These are phyloP conservation scores for Toxicodendron radicans DNA, from an alignment of 345 rosid genomes.

Conservation along the genomic window DNA sequence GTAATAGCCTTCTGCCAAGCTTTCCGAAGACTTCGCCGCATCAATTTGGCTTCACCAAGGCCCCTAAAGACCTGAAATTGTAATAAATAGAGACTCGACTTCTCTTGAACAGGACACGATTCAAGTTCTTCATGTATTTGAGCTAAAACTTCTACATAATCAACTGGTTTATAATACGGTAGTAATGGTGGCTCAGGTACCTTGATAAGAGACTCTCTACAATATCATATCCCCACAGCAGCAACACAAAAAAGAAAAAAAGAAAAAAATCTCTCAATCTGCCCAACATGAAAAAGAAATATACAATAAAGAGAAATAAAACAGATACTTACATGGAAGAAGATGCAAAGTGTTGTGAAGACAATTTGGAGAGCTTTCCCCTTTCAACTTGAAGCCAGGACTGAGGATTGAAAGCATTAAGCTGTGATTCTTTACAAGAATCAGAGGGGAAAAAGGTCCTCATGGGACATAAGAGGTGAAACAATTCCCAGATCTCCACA, in stretches of 20 bases:
- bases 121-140: constrained; percentile 97
- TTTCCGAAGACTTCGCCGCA: constrained; percentile 81
- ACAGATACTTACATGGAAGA: constrained; percentile 64
- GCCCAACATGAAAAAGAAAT: not conserved
- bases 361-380: constrained; percentile 69
- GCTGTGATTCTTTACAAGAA: constrained; percentile 81
- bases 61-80: constrained; percentile 93
- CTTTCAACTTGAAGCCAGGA: constrained; percentile 99
- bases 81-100: constrained; percentile 66
- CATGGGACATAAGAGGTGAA: constrained; percentile 89
- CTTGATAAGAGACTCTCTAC: constrained; percentile 95
- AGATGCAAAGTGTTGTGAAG: constrained; percentile 43
- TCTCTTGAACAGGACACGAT: constrained; percentile 62
- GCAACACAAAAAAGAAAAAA: not conserved
- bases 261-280: constrained; percentile 16
- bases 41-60: constrained; percentile 82
- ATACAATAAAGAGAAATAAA: constrained; percentile 1
- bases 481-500: constrained; percentile 98
- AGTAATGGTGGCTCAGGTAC: constrained; percentile 77
- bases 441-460: constrained; percentile 80
- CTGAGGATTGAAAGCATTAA: constrained; percentile 85
- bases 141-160: constrained; percentile 93
- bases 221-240: constrained; percentile 20
- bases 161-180: constrained; percentile 81
- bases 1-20: constrained; percentile 88